A percentile compares a stretch with the other conserved stretches of the same genome.
Conservation (phyloP, 2,329 filamentous ascomycete species). For the Calcarisporium arbuscula region DNA sequence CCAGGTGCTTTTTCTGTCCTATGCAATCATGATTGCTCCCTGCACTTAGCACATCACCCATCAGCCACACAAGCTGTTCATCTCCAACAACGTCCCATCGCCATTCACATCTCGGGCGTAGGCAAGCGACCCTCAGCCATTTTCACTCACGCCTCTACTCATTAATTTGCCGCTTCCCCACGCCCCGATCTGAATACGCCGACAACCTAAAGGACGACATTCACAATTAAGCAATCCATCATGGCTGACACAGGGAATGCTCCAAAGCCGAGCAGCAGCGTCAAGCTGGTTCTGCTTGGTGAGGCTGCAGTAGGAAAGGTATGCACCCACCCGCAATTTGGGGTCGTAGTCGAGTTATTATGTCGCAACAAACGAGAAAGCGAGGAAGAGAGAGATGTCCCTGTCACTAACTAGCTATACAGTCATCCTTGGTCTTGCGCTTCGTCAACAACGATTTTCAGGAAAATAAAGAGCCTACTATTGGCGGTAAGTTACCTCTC, state of each 20-base stretch:
- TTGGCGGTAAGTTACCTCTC: conserved; percentile 65
- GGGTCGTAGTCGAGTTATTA: too few relatives aligned
- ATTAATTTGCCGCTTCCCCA: too few relatives aligned
- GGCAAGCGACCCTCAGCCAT: not conserved
- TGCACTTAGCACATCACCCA: too few relatives aligned
- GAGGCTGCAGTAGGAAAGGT: conserved; percentile 99
- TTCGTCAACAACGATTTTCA: conserved; percentile 99
- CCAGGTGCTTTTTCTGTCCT: not conserved
- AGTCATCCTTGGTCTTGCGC: conserved; percentile 95
- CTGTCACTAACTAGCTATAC: conserved; percentile 17
- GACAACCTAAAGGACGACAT: not conserved
- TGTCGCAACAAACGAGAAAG: not conserved
- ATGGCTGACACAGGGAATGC: conserved; percentile 48
- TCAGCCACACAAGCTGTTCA: too few relatives aligned
- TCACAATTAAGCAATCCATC: conserved; percentile 11
- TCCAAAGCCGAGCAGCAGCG: conserved; percentile 97
- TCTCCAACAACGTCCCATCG: too few relatives aligned
- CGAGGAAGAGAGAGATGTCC: too few relatives aligned
- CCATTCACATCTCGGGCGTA: too few relatives aligned
- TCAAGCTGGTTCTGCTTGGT: conserved; percentile 96
- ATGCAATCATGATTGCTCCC: conserved; percentile 7
- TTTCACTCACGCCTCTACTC: not conserved
- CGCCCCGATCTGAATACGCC: too few relatives aligned
- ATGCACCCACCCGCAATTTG: conserved; percentile 17
- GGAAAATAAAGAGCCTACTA: conserved; percentile 99